Evolutionary conservation across 2,329 filamentous ascomycete genomes (phyloP).

Genomic region (Dendrostoma leiphaemia): DNA sequence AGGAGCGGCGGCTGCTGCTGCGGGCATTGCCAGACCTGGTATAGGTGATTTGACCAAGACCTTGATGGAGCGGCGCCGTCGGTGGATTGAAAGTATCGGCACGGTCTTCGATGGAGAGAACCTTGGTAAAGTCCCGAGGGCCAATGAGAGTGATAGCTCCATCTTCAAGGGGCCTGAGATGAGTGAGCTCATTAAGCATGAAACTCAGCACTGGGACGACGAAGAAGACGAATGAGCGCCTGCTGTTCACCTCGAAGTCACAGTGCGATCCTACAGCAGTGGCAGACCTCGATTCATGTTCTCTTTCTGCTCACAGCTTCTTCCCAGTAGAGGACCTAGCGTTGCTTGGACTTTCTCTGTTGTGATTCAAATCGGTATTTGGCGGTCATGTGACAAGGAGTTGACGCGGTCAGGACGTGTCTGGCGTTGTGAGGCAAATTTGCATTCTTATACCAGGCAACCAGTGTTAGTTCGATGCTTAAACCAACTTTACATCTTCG

Average conservation of each 20-base stretch:
- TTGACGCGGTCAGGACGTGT: not conserved
- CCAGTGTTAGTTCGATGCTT: not conserved
- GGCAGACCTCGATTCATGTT: no score
- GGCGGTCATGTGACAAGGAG: not conserved
- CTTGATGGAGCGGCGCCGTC: conserved; percentile 84
- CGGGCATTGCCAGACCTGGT: conserved; percentile 67
- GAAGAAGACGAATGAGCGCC: conserved; percentile 61
- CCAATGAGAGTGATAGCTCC: conserved; percentile 59
- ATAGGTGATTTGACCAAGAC: conserved; percentile 90
- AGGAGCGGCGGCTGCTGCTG: conserved; percentile 56
- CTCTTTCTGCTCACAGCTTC: no score
- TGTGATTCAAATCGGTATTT: not conserved
- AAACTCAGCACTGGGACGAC: conserved; percentile 79
- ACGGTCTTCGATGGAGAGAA: conserved; percentile 86
- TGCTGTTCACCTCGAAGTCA: no score
- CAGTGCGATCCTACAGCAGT: no score
- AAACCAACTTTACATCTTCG: no score
- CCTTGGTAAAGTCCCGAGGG: conserved; percentile 67
- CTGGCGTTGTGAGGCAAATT: not conserved
- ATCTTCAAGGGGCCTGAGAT: conserved; percentile 76
- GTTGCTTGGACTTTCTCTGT: no score
- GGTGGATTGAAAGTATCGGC: conserved; percentile 90
- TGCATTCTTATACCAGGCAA: not conserved
- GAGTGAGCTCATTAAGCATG: conserved; percentile 69
- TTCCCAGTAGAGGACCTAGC: not conserved